Evolutionary conservation across 1,284 basidiomycete species (phyloP).

Genomic region (Phylloporus sp.): DNA sequence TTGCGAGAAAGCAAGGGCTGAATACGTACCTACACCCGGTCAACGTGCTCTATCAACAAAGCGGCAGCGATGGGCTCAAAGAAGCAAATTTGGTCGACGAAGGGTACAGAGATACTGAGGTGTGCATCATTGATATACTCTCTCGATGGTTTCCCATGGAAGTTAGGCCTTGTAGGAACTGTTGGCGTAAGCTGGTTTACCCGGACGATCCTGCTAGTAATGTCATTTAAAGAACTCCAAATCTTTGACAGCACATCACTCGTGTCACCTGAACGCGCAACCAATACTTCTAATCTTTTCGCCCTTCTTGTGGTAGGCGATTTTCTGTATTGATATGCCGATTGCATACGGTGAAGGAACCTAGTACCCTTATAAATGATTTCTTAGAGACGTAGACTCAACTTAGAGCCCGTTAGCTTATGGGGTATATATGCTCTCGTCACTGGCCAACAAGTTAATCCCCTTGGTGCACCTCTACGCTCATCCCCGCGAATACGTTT

Average conservation of each 20-base stretch:
- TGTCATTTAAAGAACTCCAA: background rate
- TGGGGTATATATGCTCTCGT: background rate
- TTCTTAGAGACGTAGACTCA: background rate
- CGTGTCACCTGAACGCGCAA: slow-evolving; percentile 17
- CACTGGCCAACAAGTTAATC: background rate
- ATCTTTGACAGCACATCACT: slow-evolving; percentile 1
- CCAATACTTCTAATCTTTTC: slow-evolving; percentile 21
- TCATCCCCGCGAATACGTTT: background rate
- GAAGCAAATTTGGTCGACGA: slow-evolving; percentile 35
- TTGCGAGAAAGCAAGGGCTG: slow-evolving; percentile 18
- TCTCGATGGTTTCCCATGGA: slow-evolving; percentile 22
- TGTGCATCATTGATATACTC: slow-evolving; percentile 29
- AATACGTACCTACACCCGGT: slow-evolving; percentile 28
- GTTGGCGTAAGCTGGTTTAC: slow-evolving; percentile 25
- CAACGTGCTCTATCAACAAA: slow-evolving; percentile 35
- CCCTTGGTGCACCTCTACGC: background rate
- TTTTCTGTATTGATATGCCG: slow-evolving; percentile 28
- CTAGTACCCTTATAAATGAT: background rate
- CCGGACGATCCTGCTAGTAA: background rate
- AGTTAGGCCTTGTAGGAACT: slow-evolving; percentile 34
- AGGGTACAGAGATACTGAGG: slow-evolving; percentile 27
- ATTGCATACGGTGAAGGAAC: slow-evolving; percentile 29
- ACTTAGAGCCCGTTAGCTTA: background rate
- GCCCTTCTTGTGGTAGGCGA: slow-evolving; percentile 27
- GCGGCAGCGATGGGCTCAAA: slow-evolving; percentile 33